A percentile compares a stretch with the other conserved stretches of the same genome.
phyloP scores from a whole-genome alignment of 306 rosid genomes.

The Chamaecrista fasciculata region DNA sequence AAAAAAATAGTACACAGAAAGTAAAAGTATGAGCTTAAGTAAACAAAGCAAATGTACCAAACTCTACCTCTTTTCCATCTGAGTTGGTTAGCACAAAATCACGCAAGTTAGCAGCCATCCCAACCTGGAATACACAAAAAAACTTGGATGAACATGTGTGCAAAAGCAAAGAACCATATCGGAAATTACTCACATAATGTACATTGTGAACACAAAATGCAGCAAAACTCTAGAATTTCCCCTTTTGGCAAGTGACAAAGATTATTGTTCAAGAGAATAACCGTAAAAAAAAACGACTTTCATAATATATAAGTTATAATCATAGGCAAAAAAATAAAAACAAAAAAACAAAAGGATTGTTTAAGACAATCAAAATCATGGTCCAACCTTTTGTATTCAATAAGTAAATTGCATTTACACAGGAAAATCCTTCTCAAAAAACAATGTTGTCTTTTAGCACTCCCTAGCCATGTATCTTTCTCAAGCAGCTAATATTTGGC shows the following conservation, averaged over 20 bases:
- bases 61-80: conserved; percentile 76
- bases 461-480: conserved; percentile 3
- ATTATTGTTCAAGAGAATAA: no score
- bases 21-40: conserved; percentile 11
- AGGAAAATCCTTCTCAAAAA: neutral
- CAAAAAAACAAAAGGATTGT: neutral
- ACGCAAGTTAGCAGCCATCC: conserved; percentile 90
- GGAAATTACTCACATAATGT: neutral
- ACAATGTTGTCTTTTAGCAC: neutral
- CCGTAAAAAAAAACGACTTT: neutral
- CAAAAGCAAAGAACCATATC: neutral
- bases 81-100: conserved; percentile 72
- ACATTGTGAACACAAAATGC: neutral
- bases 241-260: neutral
- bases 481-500: conserved; percentile 4
- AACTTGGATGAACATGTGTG: conserved; percentile 5
- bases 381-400: neutral
- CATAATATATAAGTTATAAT: neutral
- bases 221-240: neutral
- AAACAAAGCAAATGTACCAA: conserved; percentile 22
- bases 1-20: conserved; percentile 13
- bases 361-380: neutral
- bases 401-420: neutral
- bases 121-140: conserved; percentile 53
- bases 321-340: neutral